These are phyloP conservation scores for Claviceps spartinae DNA, from an alignment of 2,329 filamentous ascomycete genomes.

Conservation along the genomic window DNA sequence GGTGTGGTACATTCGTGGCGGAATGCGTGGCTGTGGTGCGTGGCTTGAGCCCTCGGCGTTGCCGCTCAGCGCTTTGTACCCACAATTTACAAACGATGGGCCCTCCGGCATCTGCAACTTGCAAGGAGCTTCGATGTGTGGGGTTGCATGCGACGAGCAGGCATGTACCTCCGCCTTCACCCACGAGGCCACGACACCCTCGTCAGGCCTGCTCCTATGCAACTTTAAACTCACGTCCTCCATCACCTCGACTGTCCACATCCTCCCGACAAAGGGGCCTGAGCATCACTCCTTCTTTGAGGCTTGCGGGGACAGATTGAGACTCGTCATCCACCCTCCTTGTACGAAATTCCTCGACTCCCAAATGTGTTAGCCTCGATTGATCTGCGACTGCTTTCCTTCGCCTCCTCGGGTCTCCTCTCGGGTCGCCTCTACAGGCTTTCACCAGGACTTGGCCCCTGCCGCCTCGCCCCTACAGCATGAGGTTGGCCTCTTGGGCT, in stretches of 20 bases:
- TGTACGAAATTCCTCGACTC: neutral
- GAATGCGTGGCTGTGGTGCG: too few species aligned
- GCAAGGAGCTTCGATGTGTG: too few species aligned
- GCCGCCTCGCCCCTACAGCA: constrained; percentile 13
- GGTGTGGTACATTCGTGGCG: too few species aligned
- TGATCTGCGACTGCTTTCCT: neutral
- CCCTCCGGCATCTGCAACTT: too few species aligned
- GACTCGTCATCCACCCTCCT: neutral
- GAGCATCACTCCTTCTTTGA: neutral
- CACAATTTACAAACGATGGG: too few species aligned
- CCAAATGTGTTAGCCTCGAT: constrained; percentile 2
- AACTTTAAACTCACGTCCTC: neutral
- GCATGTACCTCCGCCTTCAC: too few species aligned
- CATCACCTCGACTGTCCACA: neutral
- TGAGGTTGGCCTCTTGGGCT: constrained; percentile 40
- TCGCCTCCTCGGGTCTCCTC: neutral
- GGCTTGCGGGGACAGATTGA: neutral
- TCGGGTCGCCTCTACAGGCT: neutral
- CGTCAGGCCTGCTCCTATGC: too few species aligned
- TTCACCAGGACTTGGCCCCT: neutral
- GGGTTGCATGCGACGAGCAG: too few species aligned
- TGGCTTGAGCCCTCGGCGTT: too few species aligned
- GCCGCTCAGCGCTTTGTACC: too few species aligned
- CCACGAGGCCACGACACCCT: too few species aligned
- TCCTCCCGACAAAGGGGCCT: neutral